Conservation (phyloP, 495 filamentous ascomycete species). For the Lasiosphaeria miniovina region DNA sequence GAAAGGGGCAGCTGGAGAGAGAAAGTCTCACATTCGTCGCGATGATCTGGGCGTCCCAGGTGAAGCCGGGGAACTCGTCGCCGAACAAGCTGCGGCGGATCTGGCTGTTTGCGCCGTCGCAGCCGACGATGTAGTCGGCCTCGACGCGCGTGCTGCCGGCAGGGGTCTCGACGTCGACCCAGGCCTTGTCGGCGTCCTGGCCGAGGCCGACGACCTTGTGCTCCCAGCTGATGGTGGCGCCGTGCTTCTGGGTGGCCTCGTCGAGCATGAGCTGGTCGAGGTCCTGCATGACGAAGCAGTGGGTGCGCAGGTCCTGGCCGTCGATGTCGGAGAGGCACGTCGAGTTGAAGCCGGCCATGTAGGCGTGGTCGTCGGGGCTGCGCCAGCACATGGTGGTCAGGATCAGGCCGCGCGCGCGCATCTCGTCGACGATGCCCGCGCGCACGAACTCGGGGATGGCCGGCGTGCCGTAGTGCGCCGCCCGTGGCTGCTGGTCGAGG, state of each 20-base stretch:
- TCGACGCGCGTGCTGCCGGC: conserved; percentile 40
- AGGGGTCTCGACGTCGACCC: conserved; percentile 49
- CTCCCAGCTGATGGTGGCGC: conserved; percentile 45
- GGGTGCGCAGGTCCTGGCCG: conserved; percentile 38
- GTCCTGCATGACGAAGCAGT: conserved; percentile 35
- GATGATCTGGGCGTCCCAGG: conserved; percentile 57
- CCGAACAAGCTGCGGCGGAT: conserved; percentile 56
- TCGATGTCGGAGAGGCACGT: conserved; percentile 28
- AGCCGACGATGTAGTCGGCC: conserved; percentile 57
- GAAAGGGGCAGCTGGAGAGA: neutral
- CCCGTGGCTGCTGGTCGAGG: conserved; percentile 54
- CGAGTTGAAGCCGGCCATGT: conserved; percentile 32
- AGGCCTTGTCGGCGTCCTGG: conserved; percentile 48
- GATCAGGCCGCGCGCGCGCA: conserved; percentile 46
- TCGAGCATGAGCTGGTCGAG: conserved; percentile 45
- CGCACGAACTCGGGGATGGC: conserved; percentile 53
- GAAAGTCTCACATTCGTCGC: conserved; percentile 54
- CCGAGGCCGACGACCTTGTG: conserved; percentile 48
- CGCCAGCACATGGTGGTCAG: conserved; percentile 54
- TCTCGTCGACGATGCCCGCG: conserved; percentile 55
- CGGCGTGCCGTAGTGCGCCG: conserved; percentile 52
- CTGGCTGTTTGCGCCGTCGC: conserved; percentile 57
- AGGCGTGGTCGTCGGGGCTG: conserved; percentile 33
- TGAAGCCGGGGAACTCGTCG: conserved; percentile 57
- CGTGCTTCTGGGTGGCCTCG: conserved; percentile 41